Percentiles rank a stretch among this genome's conserved stretches.
Evolutionary conservation across 768 basidiomycete genomes (phyloP).

Genomic region (Lactarius vividus): DNA sequence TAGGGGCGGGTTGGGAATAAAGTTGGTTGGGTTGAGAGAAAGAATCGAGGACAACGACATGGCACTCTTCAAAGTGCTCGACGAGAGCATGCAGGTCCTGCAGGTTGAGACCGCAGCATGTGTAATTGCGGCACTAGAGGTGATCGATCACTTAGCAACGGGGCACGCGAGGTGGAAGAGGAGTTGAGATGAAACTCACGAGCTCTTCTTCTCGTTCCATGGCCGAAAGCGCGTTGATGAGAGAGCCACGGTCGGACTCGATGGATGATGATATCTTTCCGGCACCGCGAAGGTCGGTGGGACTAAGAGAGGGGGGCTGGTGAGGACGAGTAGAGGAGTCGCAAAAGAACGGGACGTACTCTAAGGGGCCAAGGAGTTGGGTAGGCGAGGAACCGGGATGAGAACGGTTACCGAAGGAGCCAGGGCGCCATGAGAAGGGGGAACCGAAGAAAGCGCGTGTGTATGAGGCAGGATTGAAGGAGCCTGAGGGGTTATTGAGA

Average conservation of each 20-base stretch:
- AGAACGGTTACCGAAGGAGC: slow-evolving; percentile 63
- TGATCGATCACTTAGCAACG: slow-evolving; percentile 23
- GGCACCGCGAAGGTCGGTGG: slow-evolving; percentile 44
- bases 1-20: slow-evolving; percentile 19
- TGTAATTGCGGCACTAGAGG: slow-evolving; percentile 76
- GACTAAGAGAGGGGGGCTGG: slow-evolving; percentile 31
- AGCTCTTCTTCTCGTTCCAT: slow-evolving; percentile 73
- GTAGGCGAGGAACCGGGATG: slow-evolving; percentile 51
- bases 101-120: slow-evolving; percentile 81
- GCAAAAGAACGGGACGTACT: slow-evolving; percentile 1
- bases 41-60: slow-evolving; percentile 71
- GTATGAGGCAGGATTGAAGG: slow-evolving; percentile 65
- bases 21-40: slow-evolving; percentile 31
- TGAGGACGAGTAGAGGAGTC: neutral
- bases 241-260: slow-evolving; percentile 56
- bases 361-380: neutral
- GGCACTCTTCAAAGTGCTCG: slow-evolving; percentile 89
- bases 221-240: slow-evolving; percentile 64
- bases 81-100: slow-evolving; percentile 78
- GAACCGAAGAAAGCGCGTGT: slow-evolving; percentile 68
- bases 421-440: slow-evolving; percentile 66
- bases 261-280: slow-evolving; percentile 51
- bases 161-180: neutral
- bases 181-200: slow-evolving; percentile 40
- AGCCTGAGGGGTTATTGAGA: slow-evolving; percentile 41